These are phyloP conservation scores for Argentina anserina DNA, from an alignment of 306 rosid species.

Conservation along the genomic window DNA sequence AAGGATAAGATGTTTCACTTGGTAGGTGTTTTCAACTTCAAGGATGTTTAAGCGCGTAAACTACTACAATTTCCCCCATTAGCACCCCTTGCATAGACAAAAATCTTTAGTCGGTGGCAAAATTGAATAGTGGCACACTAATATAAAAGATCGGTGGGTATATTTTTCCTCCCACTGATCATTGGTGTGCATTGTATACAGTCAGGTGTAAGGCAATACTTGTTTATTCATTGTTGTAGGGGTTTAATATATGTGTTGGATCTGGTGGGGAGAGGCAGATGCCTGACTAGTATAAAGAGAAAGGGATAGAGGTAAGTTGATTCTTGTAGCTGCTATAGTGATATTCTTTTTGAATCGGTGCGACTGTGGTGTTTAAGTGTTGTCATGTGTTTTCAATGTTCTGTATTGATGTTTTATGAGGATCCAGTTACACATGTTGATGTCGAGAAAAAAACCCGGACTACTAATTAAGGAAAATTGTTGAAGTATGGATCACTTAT, in stretches of 20 bases:
- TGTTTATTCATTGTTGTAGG: constrained; percentile 51
- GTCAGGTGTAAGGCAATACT: no score
- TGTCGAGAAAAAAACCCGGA: constrained; percentile 58
- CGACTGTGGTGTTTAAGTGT: background rate
- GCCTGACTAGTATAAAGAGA: constrained; percentile 85
- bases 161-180: no score
- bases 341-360: background rate
- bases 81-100: no score
- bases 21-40: background rate
- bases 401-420: constrained; percentile 59
- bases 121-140: no score
- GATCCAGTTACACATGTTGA: constrained; percentile 69
- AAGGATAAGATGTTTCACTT: background rate
- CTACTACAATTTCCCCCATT: no score
- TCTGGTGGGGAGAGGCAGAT: constrained; percentile 95
- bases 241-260: constrained; percentile 98
- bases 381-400: constrained; percentile 17
- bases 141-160: no score
- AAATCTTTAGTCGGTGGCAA: no score
- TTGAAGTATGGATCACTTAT: constrained; percentile 82
- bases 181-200: no score
- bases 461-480: constrained; percentile 71
- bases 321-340: background rate
- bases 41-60: background rate
- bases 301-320: constrained; percentile 76